A percentile compares a stretch with the other conserved stretches of the same genome.
These are phyloP conservation scores for Dissoconium aciculare DNA, from an alignment of 2,329 filamentous ascomycete species.

Conservation along the genomic window DNA sequence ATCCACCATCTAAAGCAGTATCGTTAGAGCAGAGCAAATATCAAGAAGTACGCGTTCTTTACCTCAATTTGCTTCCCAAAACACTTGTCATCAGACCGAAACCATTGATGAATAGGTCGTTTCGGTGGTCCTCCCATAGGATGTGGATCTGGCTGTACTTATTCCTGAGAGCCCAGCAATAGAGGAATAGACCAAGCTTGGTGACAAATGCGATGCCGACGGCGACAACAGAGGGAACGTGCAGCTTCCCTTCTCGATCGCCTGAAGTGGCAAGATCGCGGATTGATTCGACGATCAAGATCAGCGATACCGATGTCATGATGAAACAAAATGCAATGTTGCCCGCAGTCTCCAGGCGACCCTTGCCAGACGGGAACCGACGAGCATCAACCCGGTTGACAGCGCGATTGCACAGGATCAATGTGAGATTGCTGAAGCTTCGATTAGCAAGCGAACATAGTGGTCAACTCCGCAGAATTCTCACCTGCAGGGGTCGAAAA, in stretches of 20 bases:
- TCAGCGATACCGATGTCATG: constrained; percentile 82
- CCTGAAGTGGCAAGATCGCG: constrained; percentile 46
- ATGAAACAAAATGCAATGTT: constrained; percentile 95
- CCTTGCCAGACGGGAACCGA: constrained; percentile 82
- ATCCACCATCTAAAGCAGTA: constrained; percentile 59
- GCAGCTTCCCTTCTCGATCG: constrained; percentile 48
- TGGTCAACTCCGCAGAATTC: not conserved
- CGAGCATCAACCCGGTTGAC: constrained; percentile 74
- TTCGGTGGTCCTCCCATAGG: constrained; percentile 92
- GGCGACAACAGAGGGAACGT: constrained; percentile 70
- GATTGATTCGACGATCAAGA: constrained; percentile 78
- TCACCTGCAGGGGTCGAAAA: constrained; percentile 55
- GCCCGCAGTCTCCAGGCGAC: constrained; percentile 83
- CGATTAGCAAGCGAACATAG: constrained; percentile 1
- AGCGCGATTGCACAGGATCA: constrained; percentile 76
- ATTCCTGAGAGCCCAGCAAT: constrained; percentile 83
- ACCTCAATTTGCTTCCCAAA: constrained; percentile 65
- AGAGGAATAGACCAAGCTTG: constrained; percentile 71
- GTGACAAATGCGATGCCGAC: constrained; percentile 72
- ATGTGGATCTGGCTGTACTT: constrained; percentile 86
- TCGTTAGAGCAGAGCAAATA: not conserved
- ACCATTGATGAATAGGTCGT: constrained; percentile 95
- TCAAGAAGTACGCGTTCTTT: too few species aligned
- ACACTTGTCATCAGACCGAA: constrained; percentile 72
- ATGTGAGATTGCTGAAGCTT: constrained; percentile 65